phyloP scores from a whole-genome alignment of 2,329 filamentous ascomycete species.

The Phaeoacremonium minimum region DNA sequence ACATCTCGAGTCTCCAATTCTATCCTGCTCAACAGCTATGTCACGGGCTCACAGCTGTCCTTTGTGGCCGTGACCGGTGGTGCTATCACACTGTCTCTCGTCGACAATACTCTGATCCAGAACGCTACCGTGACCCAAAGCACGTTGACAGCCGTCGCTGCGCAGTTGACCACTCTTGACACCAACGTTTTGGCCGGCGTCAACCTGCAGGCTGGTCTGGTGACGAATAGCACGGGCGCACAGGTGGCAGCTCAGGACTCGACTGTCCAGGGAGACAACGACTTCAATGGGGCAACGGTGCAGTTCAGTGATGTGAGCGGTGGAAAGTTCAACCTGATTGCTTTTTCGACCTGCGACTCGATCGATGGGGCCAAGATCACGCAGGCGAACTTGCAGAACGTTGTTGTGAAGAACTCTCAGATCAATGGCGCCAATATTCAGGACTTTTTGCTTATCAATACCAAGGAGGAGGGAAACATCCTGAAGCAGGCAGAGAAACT shows the following conservation, averaged over 20 bases:
- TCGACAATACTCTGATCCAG: neutral
- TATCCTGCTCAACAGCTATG: neutral
- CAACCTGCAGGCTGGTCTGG: neutral
- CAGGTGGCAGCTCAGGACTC: neutral
- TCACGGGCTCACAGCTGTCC: neutral
- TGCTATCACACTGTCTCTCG: neutral
- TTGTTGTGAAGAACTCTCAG: neutral
- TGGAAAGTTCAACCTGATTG: neutral
- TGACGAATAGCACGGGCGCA: neutral
- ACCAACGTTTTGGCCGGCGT: neutral
- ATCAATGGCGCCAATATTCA: neutral
- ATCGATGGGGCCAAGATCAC: neutral
- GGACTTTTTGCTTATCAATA: slow-evolving; percentile 12
- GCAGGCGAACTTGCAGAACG: neutral
- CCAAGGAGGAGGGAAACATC: neutral
- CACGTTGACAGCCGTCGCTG: no score
- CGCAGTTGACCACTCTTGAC: neutral
- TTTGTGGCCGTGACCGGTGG: neutral
- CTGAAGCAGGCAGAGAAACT: neutral
- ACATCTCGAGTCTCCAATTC: neutral
- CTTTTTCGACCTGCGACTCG: neutral
- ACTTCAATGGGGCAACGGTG: neutral
- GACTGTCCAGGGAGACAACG: neutral
- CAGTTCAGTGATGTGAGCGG: neutral
- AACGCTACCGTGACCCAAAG: neutral